Conservation (phyloP, 2,329 filamentous ascomycete species). For the Leptographium procerum region DNA sequence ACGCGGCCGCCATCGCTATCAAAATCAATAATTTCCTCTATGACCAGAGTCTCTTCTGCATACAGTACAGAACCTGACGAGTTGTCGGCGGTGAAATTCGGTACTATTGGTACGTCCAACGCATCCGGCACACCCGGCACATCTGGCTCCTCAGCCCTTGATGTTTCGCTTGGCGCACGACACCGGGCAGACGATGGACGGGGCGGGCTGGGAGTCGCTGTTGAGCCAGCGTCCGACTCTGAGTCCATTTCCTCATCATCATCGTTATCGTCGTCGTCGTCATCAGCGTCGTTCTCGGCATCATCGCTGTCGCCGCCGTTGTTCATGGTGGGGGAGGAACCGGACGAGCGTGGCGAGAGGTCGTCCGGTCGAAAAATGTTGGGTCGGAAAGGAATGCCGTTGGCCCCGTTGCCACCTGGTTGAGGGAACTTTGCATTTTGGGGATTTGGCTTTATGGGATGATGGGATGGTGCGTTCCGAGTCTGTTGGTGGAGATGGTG, state of each 20-base stretch:
- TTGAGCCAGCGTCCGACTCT: constrained; percentile 11
- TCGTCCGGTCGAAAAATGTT: constrained; percentile 19
- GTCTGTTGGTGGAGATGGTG: constrained; percentile 1
- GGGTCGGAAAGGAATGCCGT: constrained; percentile 21
- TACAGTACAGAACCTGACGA: background rate
- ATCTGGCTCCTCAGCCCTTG: background rate
- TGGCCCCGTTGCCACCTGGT: constrained; percentile 18
- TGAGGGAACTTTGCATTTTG: constrained; percentile 15
- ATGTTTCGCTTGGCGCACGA: background rate
- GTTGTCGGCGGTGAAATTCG: background rate
- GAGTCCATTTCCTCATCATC: constrained; percentile 8
- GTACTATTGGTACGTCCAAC: background rate
- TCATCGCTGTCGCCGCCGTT: background rate
- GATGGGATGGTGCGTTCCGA: background rate
- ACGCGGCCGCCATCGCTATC: constrained; percentile 32
- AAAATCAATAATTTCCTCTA: constrained; percentile 35
- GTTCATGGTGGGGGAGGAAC: constrained; percentile 11
- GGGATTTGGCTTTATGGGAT: constrained; percentile 4
- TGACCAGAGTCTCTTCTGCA: constrained; percentile 20
- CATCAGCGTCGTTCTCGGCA: background rate
- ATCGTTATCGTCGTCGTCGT: constrained; percentile 5
- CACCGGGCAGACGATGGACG: background rate
- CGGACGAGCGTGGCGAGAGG: constrained; percentile 26
- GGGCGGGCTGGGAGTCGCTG: background rate
- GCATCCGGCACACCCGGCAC: background rate